Percentiles rank a stretch among this genome's conserved stretches.
phyloP scores from a whole-genome alignment of 371 early-diverging fungal genomes.

The Cokeromyces recurvatus region DNA sequence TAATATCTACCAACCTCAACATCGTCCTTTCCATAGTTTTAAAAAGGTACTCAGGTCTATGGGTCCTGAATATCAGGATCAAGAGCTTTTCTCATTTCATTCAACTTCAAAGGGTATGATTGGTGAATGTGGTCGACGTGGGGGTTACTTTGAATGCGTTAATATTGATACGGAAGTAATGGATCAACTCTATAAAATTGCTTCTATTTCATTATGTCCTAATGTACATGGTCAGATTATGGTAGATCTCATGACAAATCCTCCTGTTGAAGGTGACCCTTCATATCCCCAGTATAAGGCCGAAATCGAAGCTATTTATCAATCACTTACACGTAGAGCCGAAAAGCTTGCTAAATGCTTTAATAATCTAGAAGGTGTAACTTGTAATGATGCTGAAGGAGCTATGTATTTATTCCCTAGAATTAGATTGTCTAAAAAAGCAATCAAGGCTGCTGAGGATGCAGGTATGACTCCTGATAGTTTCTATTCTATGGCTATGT shows the following conservation, averaged over 20 bases:
- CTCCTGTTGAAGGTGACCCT: slow-evolving; percentile 76
- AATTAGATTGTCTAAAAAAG: slow-evolving; percentile 69
- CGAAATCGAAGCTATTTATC: slow-evolving; percentile 75
- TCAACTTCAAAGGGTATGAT: slow-evolving; percentile 96
- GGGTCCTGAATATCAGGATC: slow-evolving; percentile 38
- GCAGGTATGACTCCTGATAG: slow-evolving; percentile 74
- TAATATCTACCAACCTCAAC: slow-evolving; percentile 79
- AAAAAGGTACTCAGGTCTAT: slow-evolving; percentile 77
- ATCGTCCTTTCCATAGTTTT: slow-evolving; percentile 91
- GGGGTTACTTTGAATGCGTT: slow-evolving; percentile 94
- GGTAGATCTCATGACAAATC: slow-evolving; percentile 94
- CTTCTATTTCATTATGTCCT: slow-evolving; percentile 90
- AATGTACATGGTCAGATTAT: slow-evolving; percentile 83
- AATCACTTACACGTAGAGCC: slow-evolving; percentile 80
- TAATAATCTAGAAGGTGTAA: slow-evolving; percentile 79
- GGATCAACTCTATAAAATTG: slow-evolving; percentile 89
- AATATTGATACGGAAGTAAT: slow-evolving; percentile 73
- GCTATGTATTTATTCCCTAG: slow-evolving; percentile 96
- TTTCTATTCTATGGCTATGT: slow-evolving; percentile 84
- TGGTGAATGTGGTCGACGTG: slow-evolving; percentile 97
- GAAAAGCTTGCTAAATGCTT: slow-evolving; percentile 71
- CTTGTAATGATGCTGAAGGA: slow-evolving; percentile 87
- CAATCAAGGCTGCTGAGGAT: slow-evolving; percentile 70
- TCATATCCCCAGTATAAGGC: slow-evolving; percentile 72
- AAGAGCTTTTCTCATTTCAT: slow-evolving; percentile 94